Evolutionary conservation across 495 filamentous ascomycete species (phyloP), one percentile per base, ranked within the genome.

Genomic region (Penicillium fimorum): DNA sequence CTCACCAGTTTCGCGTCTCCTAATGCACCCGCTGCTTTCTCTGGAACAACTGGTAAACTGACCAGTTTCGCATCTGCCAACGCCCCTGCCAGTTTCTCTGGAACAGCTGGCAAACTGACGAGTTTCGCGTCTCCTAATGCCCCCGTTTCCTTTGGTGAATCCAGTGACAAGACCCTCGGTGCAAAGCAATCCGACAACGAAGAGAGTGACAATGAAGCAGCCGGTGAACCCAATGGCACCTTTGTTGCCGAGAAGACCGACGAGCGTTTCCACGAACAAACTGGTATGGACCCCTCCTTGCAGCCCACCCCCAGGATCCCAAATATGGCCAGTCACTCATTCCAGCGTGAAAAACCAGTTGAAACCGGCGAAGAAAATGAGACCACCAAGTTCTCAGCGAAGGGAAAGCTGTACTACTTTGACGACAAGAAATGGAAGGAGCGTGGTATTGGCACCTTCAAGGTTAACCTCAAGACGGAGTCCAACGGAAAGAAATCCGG

Each of bases 371-470:
- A 96, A 63, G 86, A 86, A 63, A 75, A 78, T 10, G 85, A 88
- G 60, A 66, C 70, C 37, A 83, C 78, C 12, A 73, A 69, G 69
- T 93, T 77, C 71, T 82, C 62, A 43, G 89, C 63, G 77, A 88
- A 79, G 66, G 87, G 87, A 18, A 95, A 92, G 73, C 80, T 96
- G 30, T 96, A 84, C 72, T 70, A 84, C 44, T 88, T 91, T 61
- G 76, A 80, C 30, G 76, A 83, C 53, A 87, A 87, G 58, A 78
- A 79, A n/a, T 96, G 92, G 92, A 91, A 90, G 63, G 92, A 96
- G 70, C 83, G 91, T 24, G 92, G 92, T 18, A 79, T 85, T 9
- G 92, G 92, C 33, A 86, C 83, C 49, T 81, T 96, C 62, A 92
- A 92, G 72, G 78, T 96, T 65, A 96, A 96, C 62, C 84, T 87